Conservation (phyloP, 257 asterid genomes). For the Przewalskia tangutica region DNA sequence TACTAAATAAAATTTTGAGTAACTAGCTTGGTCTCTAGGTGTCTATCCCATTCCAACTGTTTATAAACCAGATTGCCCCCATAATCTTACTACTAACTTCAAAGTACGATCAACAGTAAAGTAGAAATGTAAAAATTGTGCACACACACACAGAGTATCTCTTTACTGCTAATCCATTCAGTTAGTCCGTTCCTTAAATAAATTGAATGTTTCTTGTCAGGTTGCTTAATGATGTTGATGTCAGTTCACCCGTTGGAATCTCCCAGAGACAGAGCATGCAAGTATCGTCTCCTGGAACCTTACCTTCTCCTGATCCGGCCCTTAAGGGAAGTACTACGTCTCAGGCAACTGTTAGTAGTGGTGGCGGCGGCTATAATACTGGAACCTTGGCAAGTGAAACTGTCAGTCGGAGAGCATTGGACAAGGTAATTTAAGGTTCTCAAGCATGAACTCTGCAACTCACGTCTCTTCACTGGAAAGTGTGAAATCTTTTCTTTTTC, state of each 20-base stretch:
- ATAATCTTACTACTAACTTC: background rate
- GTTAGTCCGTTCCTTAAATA: background rate
- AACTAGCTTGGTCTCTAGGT: slow-evolving; percentile 2
- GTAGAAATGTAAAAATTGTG: background rate
- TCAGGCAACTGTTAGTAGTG: slow-evolving; percentile 27
- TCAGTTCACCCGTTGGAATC: slow-evolving; percentile 25
- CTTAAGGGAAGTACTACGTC: slow-evolving; percentile 27
- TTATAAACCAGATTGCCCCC: background rate
- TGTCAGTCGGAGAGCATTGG: slow-evolving; percentile 86
- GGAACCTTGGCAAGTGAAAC: slow-evolving; percentile 50
- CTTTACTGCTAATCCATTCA: background rate
- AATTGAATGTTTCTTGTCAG: slow-evolving; percentile 27
- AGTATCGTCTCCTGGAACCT: slow-evolving; percentile 18
- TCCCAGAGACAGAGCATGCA: slow-evolving; percentile 14
- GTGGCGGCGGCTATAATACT: slow-evolving; percentile 12
- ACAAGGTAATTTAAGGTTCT: slow-evolving; percentile 49
- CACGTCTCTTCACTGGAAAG: background rate
- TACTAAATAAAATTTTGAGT: background rate
- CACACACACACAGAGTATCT: background rate
- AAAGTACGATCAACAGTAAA: background rate
- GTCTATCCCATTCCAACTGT: background rate
- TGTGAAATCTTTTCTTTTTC: background rate
- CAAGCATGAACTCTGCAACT: background rate
- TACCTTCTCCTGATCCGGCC: slow-evolving; percentile 29
- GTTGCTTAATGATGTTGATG: slow-evolving; percentile 26